Base-by-base conservation (phyloP, 805 yeast genomes). In the Lipomyces starkeyi region DNA sequence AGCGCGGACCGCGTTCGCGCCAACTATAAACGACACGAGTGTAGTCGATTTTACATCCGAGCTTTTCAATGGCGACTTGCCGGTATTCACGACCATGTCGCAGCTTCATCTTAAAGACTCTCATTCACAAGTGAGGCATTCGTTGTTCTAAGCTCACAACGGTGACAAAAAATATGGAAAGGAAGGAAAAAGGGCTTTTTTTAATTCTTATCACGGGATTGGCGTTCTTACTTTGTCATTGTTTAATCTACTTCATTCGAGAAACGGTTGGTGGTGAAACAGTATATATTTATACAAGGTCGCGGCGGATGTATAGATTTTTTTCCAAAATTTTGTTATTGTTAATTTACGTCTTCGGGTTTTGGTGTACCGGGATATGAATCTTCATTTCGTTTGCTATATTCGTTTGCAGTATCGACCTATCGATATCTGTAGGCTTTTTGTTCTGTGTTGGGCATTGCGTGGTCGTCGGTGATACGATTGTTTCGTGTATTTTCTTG, bases 41-140 rank as follows among this genome's bases (percentile, higher is more conserved):
- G 29, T 64, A 13, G 62, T 20, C 25, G 58, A 40, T 17, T 43
- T 63, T 55, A 29, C 49, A 14, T 35, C 64, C 22, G 61, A 34
- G 22, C 55, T 58, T 22, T 63, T 25, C 25, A 62, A 49, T 29
- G 43, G 37, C 29, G 65, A 61, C 35, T 32, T 61, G 29, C 68
- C 69, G n/a, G 53, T 65, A 17, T 67, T 67, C 60, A 67, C 66
- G 20, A 63, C 64, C 35, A 35, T 67, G 70, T 60, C 70, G 20
- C 70, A 67, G 53, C 53, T 67, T 27, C 61, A 67, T 25, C 47
- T 63, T 9, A 3, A 20, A 25, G 49, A 43, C 20, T 37, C 40
- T 37, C 17, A 17, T 13, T 37, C 40, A 11, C 49, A 43, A 8
- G 22, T n/a, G 20, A 43, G 20, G 20, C 22, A n/a, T n/a, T 43